Evolutionary conservation across 2,329 filamentous ascomycete species (phyloP), one percentile per base, ranked within the genome.

Genomic region (Orbilia oligospora): DNA sequence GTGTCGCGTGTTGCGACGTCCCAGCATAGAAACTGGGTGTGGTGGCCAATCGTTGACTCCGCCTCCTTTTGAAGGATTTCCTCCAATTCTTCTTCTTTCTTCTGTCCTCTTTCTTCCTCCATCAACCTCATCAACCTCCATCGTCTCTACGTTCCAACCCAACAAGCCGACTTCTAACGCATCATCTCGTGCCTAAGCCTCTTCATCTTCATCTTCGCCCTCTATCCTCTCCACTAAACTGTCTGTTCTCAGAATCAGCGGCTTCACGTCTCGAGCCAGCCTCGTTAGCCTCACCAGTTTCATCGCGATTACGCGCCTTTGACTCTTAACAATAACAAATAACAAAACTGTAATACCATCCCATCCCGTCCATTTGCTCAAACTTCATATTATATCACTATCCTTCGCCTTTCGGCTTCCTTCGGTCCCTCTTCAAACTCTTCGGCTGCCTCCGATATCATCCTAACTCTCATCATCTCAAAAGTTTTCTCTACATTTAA

Each of bases 251-350:
- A 14, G 16, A 67, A 44, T n/a, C 27, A 3, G 48, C 30, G 4
- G 4, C 51, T 27, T 44, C 18, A 20, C 3, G 5, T 10, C 36
- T 44, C 49, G 73, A 77, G 67, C 61, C 20, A 61, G 36, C 20
- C 56, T 61, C 36, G 53, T 38, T 67, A 77, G 51, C 33, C 73
- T 77, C 61, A 71, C 51, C 49, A 71, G 67, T 27, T 67, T 77
- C 67, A 71, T 61, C 58, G 72, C 66, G 61, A 71, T 68, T 36
- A 77, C 73, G 67, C 73, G 73, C 58, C 48, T 68, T 18, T 16
- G 24, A 75, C 24, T 46, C 2, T 36, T 30, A 30, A 20, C 48
- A 16, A 22, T n/a, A 55, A 30, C 18, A 41, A 61, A 61, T 16
- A 44, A 30, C 27, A 55, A 27, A 63, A 53, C 27, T 69, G 64